Base-by-base conservation (phyloP, 2,329 filamentous ascomycete species). In the Daldinia sp. region DNA sequence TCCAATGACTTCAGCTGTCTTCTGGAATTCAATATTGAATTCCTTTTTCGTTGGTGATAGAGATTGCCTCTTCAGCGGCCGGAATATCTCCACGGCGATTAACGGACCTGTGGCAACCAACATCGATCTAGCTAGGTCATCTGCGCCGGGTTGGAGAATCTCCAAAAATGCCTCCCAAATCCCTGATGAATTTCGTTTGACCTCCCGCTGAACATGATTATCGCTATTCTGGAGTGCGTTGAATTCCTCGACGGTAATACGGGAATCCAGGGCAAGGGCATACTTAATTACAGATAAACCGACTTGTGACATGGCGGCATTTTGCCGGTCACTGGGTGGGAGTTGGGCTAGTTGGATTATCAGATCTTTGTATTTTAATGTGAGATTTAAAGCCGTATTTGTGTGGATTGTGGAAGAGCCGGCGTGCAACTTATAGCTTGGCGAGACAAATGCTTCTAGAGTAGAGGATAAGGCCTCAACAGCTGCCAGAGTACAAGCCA, bases 101-200 rank as follows among this genome's bases (percentile, higher is more conserved):
- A 98, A 83, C 1, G 89, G 87, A 58, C 88, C 85, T 7, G 92
- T 89, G 7, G 92, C 92, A 53, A 90, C 83, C 2, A 98, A 79
- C 72, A 95, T 90, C 39, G 89, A 88, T 55, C 88, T 90, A 0
- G 93, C 93, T n/a, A 98, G 83, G 4, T 89, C 85, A n/a, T 91
- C 81, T 72, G 92, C 88, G 37, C 89, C 87, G 30, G 88, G 85
- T 71, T 89, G 86, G 55, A 96, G 85, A 28, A 89, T 87, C 56
- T 90, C 86, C 53, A 93, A 84, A 53, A 94, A 91, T 1, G 89
- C 86, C 70, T 93, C 91, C 91, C 94, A 98, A 46, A 97, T 88
- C 15, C 89, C 86, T 15, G 90, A 85, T 0, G 93, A 95, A 63
- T 93, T 87, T 18, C 90, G 89, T 70, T 88, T 88, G 46, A 92